Conservation (phyloP, 768 basidiomycete species). For the Crucibulum laeve region DNA sequence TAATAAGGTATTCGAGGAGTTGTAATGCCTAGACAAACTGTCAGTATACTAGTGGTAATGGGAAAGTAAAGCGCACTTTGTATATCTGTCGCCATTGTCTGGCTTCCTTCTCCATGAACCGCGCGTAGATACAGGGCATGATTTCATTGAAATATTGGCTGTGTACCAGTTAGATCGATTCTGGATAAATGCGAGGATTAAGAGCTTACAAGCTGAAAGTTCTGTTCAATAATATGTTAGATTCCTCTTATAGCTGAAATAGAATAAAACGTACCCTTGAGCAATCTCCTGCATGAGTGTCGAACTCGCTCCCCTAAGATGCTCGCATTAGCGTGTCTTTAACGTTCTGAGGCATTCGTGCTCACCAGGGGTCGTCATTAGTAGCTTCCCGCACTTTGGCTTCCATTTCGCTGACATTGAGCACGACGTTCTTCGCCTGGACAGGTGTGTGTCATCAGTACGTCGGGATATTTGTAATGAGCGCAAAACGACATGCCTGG, state of each 20-base stretch:
- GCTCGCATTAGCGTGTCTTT: background rate
- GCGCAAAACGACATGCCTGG: conserved; percentile 48
- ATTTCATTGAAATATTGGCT: conserved; percentile 99
- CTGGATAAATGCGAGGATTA: background rate
- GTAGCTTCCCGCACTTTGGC: conserved; percentile 96
- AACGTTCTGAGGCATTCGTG: conserved; percentile 3
- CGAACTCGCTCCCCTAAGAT: conserved; percentile 93
- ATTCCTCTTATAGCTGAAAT: background rate
- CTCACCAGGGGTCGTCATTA: conserved; percentile 96
- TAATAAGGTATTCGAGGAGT: conserved; percentile 92
- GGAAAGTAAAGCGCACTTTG: conserved; percentile 53
- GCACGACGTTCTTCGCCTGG: conserved; percentile 92
- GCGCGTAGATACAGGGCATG: conserved; percentile 93
- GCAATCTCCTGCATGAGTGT: conserved; percentile 99
- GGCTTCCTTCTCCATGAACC: conserved; percentile 98
- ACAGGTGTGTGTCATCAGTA: conserved; percentile 13
- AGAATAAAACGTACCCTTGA: conserved; percentile 59
- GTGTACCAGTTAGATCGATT: background rate
- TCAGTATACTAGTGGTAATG: background rate
- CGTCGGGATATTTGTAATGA: conserved; percentile 4
- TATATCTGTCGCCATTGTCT: conserved; percentile 98
- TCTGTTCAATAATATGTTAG: conserved; percentile 41
- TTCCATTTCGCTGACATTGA: conserved; percentile 97
- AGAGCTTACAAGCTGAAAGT: conserved; percentile 92
- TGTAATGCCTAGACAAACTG: conserved; percentile 64